Evolutionary conservation across 176 grass and related monocot genomes (phyloP).

Genomic region (Hordeum marinum): DNA sequence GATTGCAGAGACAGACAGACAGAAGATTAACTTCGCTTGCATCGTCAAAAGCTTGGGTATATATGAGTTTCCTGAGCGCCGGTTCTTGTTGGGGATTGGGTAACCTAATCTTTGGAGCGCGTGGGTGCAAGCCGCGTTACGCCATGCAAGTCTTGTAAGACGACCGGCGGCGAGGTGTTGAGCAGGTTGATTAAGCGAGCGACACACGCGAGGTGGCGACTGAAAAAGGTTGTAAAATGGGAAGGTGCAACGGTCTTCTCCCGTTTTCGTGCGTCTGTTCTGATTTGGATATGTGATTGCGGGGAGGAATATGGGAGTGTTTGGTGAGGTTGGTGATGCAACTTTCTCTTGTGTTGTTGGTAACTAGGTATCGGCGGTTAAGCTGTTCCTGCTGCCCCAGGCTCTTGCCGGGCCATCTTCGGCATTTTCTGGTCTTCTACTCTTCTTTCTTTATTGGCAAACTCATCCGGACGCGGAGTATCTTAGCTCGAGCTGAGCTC

Average conservation of each 20-base stretch:
- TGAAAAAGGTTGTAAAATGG: neutral
- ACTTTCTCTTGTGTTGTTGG: neutral
- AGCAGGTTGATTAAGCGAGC: neutral
- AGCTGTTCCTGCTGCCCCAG: neutral
- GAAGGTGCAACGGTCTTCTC: neutral
- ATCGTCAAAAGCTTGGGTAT: slow-evolving; percentile 14
- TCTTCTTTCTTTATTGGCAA: too few relatives aligned
- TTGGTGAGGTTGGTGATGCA: slow-evolving; percentile 34
- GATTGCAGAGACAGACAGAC: neutral
- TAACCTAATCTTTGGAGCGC: slow-evolving; percentile 23
- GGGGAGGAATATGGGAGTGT: neutral
- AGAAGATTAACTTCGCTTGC: neutral
- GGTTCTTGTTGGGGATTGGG: slow-evolving; percentile 37
- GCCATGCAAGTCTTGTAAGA: neutral
- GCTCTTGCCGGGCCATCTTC: neutral
- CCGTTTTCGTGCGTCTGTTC: neutral
- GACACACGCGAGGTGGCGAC: neutral
- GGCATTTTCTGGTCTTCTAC: too few relatives aligned
- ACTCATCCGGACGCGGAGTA: too few relatives aligned
- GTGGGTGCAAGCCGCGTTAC: neutral
- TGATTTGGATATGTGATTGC: slow-evolving; percentile 14
- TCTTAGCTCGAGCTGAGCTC: too few relatives aligned
- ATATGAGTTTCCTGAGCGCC: neutral
- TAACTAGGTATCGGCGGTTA: slow-evolving; percentile 17
- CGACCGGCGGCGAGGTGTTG: neutral